Percentiles rank a stretch among this genome's conserved stretches.
These are phyloP conservation scores for Alisma plantagoaquatica DNA, from an alignment of 106 monocot genomes.

Conservation along the genomic window DNA sequence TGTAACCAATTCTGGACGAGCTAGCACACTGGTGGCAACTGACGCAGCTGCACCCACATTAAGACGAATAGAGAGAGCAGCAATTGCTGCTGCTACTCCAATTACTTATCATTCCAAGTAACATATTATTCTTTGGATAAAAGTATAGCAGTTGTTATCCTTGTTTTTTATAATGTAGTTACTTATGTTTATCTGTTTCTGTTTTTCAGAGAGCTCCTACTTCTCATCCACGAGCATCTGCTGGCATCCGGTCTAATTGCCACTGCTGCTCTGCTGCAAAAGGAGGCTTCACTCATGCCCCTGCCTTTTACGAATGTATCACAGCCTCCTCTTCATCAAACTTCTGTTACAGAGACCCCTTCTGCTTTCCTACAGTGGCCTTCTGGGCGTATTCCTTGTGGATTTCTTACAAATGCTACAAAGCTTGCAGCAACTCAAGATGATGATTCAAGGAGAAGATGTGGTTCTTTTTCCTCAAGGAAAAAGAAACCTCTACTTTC, in stretches of 20 bases:
- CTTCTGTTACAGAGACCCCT: constrained; percentile 29
- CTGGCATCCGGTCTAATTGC: constrained; percentile 62
- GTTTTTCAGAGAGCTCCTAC: constrained; percentile 69
- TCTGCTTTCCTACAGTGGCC: constrained; percentile 52
- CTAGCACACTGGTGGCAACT: constrained; percentile 89
- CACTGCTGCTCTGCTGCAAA: constrained; percentile 60
- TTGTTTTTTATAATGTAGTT: constrained; percentile 3
- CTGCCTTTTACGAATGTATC: constrained; percentile 32
- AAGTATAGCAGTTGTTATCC: background rate
- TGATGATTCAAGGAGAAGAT: constrained; percentile 27
- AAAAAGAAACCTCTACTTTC: constrained; percentile 58
- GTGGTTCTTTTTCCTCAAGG: constrained; percentile 22
- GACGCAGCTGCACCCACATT: constrained; percentile 99
- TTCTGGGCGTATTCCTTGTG: constrained; percentile 44
- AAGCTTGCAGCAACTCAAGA: constrained; percentile 24
- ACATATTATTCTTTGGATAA: background rate
- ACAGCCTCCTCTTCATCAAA: constrained; percentile 55
- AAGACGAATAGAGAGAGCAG: constrained; percentile 94
- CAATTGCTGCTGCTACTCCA: constrained; percentile 97
- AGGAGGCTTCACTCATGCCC: constrained; percentile 75
- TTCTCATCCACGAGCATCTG: constrained; percentile 89
- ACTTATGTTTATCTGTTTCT: constrained; percentile 5
- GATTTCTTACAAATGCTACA: constrained; percentile 36
- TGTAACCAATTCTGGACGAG: constrained; percentile 90
- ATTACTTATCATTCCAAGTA: constrained; percentile 91